Conservation (phyloP, 805 yeast species). For the Schwanniomyces occidentalis region DNA sequence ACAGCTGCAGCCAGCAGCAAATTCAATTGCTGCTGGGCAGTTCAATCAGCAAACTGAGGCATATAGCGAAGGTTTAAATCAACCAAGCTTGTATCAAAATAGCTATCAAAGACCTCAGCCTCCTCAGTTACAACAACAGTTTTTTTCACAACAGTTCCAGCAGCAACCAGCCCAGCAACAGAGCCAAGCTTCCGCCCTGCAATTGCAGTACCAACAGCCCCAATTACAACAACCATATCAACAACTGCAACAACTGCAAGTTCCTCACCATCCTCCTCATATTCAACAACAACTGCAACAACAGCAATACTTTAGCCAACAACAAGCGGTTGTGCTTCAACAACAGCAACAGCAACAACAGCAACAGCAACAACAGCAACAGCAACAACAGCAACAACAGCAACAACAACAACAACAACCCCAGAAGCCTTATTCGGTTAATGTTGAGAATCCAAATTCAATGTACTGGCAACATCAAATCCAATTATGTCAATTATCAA, state of each 20-base stretch:
- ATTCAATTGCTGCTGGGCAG: slow-evolving; percentile 11
- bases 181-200: slow-evolving; percentile 10
- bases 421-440: slow-evolving; percentile 30
- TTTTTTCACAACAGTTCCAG: slow-evolving; percentile 21
- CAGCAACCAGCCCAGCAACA: slow-evolving; percentile 15
- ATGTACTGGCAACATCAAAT: slow-evolving; percentile 78
- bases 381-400: slow-evolving; percentile 19
- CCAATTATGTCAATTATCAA: slow-evolving; percentile 69
- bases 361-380: slow-evolving; percentile 20
- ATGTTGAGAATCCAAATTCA: slow-evolving; percentile 42
- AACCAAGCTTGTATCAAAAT: slow-evolving; percentile 18
- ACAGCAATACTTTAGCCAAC: slow-evolving; percentile 18
- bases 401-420: slow-evolving; percentile 20
- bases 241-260: slow-evolving; percentile 21
- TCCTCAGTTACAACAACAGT: slow-evolving; percentile 25
- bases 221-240: slow-evolving; percentile 18
- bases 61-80: slow-evolving; percentile 17
- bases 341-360: slow-evolving; percentile 21
- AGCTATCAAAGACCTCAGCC: slow-evolving; percentile 22
- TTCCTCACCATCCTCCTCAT: slow-evolving; percentile 19
- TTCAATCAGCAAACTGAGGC: slow-evolving; percentile 13
- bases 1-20: slow-evolving; percentile 16
- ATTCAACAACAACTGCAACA: slow-evolving; percentile 21
- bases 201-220: slow-evolving; percentile 8
- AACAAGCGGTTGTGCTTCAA: slow-evolving; percentile 17